phyloP scores from a whole-genome alignment of 2,329 filamentous ascomycete species.

The Microsporum ferrugineum region DNA sequence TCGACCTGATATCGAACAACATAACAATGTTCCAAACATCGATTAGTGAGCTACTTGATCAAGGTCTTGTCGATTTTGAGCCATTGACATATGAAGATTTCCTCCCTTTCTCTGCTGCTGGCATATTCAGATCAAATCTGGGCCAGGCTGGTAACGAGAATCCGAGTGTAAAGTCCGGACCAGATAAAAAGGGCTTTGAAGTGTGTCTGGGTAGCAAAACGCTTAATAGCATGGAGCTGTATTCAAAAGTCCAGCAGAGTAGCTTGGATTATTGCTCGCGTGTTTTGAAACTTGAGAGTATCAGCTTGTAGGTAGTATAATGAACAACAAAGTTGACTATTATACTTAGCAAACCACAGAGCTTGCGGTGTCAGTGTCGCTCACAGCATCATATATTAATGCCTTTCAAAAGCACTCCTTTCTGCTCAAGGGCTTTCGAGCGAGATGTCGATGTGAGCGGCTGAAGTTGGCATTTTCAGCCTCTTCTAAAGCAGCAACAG shows the following conservation, averaged over 20 bases:
- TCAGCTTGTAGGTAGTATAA: neutral
- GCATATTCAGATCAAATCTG: constrained; percentile 42
- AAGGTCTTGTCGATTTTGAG: constrained; percentile 25
- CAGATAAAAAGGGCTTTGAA: neutral
- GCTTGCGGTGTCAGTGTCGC: neutral
- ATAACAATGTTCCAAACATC: neutral
- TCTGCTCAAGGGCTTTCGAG: no score
- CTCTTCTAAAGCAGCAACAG: neutral
- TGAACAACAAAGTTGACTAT: neutral
- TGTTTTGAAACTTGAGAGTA: neutral
- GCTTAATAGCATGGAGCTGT: neutral
- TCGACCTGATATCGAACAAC: neutral
- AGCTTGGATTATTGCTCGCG: neutral
- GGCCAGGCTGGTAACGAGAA: neutral
- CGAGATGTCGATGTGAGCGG: no score
- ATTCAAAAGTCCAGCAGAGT: neutral
- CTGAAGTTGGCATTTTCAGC: no score
- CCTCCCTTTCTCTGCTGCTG: constrained; percentile 42
- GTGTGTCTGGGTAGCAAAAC: neutral
- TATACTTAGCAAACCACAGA: neutral
- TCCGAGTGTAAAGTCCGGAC: neutral
- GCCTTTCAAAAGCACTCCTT: no score
- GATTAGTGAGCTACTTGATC: constrained; percentile 25
- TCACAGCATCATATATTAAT: no score
- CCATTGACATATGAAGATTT: constrained; percentile 47